Evolutionary conservation across 139 green algal genomes (phyloP), one percentile per base, ranked within the genome.

Genomic region (Micractinium sp.): DNA sequence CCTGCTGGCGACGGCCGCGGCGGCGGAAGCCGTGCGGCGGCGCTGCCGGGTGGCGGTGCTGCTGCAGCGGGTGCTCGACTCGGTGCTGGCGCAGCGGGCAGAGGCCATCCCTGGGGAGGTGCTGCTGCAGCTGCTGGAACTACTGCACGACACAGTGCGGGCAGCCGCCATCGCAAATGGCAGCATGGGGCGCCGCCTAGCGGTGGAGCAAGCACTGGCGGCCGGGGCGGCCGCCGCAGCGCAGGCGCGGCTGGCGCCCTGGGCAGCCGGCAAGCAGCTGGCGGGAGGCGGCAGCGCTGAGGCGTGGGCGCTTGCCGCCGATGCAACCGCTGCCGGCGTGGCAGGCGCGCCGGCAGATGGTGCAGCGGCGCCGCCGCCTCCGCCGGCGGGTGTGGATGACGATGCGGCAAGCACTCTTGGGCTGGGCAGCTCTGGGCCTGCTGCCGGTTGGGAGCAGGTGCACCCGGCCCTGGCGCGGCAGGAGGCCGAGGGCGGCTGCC

Each of bases 401-500:
- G 31, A 38, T 19, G n/a, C 77, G 5, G 85, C 71, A 12, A 33
- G 60, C 63, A 66, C 47, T 9, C 47, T 56, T 56, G 47, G 47
- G 47, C 47, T 56, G 47, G 47, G 47, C 5, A 56, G 47, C 47
- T 56, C 47, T 4, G 33, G 80, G 53, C 53, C 7, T 27, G 47
- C 80, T 2, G 29, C 66, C 18, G 41, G 29, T 7, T 81, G 85
- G 71, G 85, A 84, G 75, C 33, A 67, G n/a, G 71, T 87, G 53
- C 87, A 39, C 5, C 89, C 89, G 0, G 82, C 89, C 36, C 81
- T 92, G 22, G 81, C 61, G 27, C 74, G 85, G 38, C 92, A 94
- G 79, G 92, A 94, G 60, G 89, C 88, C 0, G 91, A 94, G 73
- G 92, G 92, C 23, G 92, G 92, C 53, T 60, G 81, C n/a, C 81